Evolutionary conservation across 1,284 basidiomycete genomes (phyloP).

Genomic region (Megacollybia platyphylla): DNA sequence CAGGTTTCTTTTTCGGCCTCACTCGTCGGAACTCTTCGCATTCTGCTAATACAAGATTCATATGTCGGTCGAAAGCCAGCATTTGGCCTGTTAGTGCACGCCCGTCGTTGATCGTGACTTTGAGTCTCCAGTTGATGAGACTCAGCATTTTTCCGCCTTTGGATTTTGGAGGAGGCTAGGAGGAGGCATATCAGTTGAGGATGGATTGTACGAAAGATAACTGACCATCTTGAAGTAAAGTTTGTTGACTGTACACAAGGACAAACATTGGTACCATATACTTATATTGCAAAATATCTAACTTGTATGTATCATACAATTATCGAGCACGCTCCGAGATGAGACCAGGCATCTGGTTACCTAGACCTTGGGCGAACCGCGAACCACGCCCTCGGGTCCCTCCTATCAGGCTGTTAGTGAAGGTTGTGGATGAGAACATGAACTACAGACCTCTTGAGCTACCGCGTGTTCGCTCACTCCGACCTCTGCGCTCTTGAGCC

Average conservation of each 20-base stretch:
- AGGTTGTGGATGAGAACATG: not conserved
- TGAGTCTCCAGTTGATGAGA: slow-evolving; percentile 96
- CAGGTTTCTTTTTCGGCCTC: slow-evolving; percentile 74
- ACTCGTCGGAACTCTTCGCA: slow-evolving; percentile 93
- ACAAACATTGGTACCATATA: no score
- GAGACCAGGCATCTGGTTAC: slow-evolving; percentile 48
- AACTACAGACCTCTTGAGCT: slow-evolving; percentile 34
- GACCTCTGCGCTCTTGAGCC: slow-evolving; percentile 58
- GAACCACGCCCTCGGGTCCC: slow-evolving; percentile 54
- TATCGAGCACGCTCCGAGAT: no score
- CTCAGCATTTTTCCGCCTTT: slow-evolving; percentile 97
- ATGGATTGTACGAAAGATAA: not conserved
- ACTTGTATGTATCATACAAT: no score
- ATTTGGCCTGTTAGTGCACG: slow-evolving; percentile 94
- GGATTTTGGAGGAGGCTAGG: slow-evolving; percentile 81
- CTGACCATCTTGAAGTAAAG: not conserved
- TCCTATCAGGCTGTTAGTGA: slow-evolving; percentile 19
- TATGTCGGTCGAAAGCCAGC: slow-evolving; percentile 98
- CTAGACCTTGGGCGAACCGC: slow-evolving; percentile 68
- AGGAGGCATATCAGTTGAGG: not conserved
- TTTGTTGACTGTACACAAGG: not conserved
- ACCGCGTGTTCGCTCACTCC: slow-evolving; percentile 52
- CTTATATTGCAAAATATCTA: no score
- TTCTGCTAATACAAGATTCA: slow-evolving; percentile 98
- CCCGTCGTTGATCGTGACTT: slow-evolving; percentile 96